Conservation (phyloP, 495 filamentous ascomycete genomes). For the Neurospora terricola region DNA sequence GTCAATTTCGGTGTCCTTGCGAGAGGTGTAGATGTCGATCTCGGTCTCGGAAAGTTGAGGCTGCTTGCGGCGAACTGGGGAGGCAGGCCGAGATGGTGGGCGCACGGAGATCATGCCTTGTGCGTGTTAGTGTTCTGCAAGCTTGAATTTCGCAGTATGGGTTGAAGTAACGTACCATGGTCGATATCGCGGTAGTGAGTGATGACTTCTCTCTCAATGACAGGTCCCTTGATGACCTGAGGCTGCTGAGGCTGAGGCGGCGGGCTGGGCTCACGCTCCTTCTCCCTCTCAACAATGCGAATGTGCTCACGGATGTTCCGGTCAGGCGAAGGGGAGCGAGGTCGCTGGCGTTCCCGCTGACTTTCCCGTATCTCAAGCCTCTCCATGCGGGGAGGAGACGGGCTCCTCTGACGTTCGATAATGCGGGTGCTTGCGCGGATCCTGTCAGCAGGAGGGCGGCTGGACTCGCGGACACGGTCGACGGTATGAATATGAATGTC, state of each 20-base stretch:
- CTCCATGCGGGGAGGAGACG: conserved; percentile 17
- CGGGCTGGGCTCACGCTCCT: conserved; percentile 33
- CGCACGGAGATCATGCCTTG: conserved; percentile 33
- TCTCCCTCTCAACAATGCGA: conserved; percentile 33
- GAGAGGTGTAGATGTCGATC: conserved; percentile 43
- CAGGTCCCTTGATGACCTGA: conserved; percentile 50
- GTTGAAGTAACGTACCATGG: conserved; percentile 50
- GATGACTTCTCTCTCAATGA: conserved; percentile 71
- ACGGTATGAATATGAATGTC: conserved; percentile 19
- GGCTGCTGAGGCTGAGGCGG: conserved; percentile 43
- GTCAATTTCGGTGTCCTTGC: conserved; percentile 39
- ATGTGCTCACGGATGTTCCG: conserved; percentile 24
- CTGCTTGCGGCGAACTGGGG: conserved; percentile 24
- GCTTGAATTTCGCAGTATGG: background rate
- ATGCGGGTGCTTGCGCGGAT: conserved; percentile 16
- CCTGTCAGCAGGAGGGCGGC: conserved; percentile 18
- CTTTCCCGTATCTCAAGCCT: conserved; percentile 29
- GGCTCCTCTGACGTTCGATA: conserved; percentile 17
- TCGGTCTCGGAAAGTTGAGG: conserved; percentile 30
- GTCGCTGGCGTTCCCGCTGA: conserved; percentile 27
- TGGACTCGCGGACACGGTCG: conserved; percentile 18
- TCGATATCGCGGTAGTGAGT: conserved; percentile 82
- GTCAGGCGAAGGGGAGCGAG: conserved; percentile 34
- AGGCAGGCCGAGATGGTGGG: conserved; percentile 38
- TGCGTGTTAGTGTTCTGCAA: conserved; percentile 5